phyloP scores from a whole-genome alignment of 2,329 filamentous ascomycete genomes.

The Cercospora nicotianae region DNA sequence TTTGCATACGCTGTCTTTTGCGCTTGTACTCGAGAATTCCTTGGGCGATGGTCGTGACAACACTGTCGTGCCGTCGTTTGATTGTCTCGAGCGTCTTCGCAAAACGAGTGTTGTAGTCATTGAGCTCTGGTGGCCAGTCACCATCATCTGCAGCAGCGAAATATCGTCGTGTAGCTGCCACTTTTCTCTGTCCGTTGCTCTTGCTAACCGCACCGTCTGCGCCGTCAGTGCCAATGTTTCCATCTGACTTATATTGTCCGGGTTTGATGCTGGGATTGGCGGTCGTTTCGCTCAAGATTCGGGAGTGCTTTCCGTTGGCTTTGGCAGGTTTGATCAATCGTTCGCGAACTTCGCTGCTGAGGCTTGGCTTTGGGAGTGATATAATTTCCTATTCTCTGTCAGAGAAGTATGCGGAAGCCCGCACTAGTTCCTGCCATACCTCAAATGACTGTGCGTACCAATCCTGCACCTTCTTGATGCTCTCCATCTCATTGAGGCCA shows the following conservation, averaged over 20 bases:
- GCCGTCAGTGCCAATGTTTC: conserved; percentile 47
- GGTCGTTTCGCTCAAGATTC: conserved; percentile 77
- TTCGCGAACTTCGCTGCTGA: conserved; percentile 73
- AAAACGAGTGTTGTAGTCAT: conserved; percentile 91
- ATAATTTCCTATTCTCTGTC: conserved; percentile 75
- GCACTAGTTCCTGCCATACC: conserved; percentile 51
- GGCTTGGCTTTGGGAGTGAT: conserved; percentile 72
- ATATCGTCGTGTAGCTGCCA: conserved; percentile 65
- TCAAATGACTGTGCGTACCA: conserved; percentile 99
- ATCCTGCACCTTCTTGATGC: conserved; percentile 89
- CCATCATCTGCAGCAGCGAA: conserved; percentile 83
- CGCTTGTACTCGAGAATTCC: conserved; percentile 98
- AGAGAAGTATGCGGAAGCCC: conserved; percentile 40
- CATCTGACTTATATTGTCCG: conserved; percentile 72
- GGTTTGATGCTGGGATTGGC: conserved; percentile 85
- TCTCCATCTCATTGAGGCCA: conserved; percentile 96
- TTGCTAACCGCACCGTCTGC: conserved; percentile 51
- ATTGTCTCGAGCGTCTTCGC: conserved; percentile 86
- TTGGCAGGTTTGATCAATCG: conserved; percentile 71
- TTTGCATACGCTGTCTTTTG: conserved; percentile 93
- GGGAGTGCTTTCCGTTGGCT: conserved; percentile 58
- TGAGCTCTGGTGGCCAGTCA: conserved; percentile 91
- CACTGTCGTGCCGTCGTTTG: conserved; percentile 92
- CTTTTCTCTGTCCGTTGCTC: conserved; percentile 50
- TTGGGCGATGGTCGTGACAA: conserved; percentile 97